These are phyloP conservation scores for Blastobotrys attinorum DNA, from an alignment of 805 yeast genomes.

Conservation along the genomic window DNA sequence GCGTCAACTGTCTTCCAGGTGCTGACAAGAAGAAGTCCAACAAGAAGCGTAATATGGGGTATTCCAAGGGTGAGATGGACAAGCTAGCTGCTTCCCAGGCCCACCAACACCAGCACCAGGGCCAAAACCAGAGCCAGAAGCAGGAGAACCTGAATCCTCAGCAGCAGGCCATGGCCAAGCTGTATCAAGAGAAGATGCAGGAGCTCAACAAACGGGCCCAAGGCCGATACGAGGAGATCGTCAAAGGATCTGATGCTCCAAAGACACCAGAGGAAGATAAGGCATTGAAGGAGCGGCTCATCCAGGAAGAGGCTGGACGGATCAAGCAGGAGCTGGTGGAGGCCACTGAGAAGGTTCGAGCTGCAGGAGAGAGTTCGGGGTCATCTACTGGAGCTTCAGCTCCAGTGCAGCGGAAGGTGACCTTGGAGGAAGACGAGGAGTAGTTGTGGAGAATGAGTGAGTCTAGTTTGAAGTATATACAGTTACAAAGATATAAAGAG, in stretches of 20 bases:
- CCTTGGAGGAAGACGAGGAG: constrained; percentile 3
- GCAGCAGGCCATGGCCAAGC: constrained; percentile 1
- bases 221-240: constrained; percentile 12
- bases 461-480: too few species aligned
- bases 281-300: constrained; percentile 13
- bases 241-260: constrained; percentile 11
- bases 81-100: not conserved
- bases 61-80: not conserved
- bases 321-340: constrained; percentile 10
- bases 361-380: not conserved
- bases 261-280: constrained; percentile 13
- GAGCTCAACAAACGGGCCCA: constrained; percentile 10
- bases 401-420: constrained; percentile 6
- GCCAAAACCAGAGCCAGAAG: constrained; percentile 1
- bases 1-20: constrained; percentile 17
- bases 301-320: constrained; percentile 19
- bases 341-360: not conserved
- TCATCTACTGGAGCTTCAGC: not conserved
- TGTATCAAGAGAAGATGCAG: constrained; percentile 3
- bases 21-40: constrained; percentile 15
- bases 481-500: too few species aligned
- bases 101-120: constrained; percentile 6
- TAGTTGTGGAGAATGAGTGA: too few species aligned
- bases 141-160: not conserved
- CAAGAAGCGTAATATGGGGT: constrained; percentile 12